Base-by-base conservation (phyloP, 192 early-diverging fungal genomes). In the Backusella australiensis region DNA sequence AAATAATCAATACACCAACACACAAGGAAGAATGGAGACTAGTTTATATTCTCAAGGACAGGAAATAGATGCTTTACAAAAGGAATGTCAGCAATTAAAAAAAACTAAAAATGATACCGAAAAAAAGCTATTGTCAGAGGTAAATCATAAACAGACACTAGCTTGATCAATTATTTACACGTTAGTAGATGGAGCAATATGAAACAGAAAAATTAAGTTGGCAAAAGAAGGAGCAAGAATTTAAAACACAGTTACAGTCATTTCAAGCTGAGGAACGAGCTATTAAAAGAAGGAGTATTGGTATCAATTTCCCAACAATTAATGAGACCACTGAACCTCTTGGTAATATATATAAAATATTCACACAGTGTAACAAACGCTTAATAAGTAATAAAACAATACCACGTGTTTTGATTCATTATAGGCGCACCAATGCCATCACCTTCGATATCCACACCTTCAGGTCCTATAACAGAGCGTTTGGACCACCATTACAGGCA, bases 1-100 rank as follows among this genome's bases (percentile, higher is more conserved):
- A 75, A 79, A 71, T 35, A 70, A 46, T 35, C 49, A 67, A 17
- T 73, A 35, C 23, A 15, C 21, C 12, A 39, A 71, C 23, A 66
- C 72, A 6, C 79, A 81, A 35, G 71, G 73, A 63, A 46, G 85
- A 44, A 72, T 86, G 5, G 85, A 88, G 70, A 82, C 81, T 56
- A 83, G 84, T 52, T 39, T 88, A 5, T 85, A 83, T 65, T 77
- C 78, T 35, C 85, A 83, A 69, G 83, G 81, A 23, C 71, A 86
- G 35, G 80, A 70, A 7, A 68, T 82, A 32, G 56, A 81, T 1
- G 44, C 73, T 11, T 35, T 76, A n/a, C 75, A 76, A 34, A 86
- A 83, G 52, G 85, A 88, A 71, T 14, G 56, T 8, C 79, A 81
- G 11, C 44, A 59, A 6, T 69, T 82, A 9, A 73, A 44, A 32